phyloP scores from a whole-genome alignment of 768 basidiomycete species.

The Polyporus arcularius region DNA sequence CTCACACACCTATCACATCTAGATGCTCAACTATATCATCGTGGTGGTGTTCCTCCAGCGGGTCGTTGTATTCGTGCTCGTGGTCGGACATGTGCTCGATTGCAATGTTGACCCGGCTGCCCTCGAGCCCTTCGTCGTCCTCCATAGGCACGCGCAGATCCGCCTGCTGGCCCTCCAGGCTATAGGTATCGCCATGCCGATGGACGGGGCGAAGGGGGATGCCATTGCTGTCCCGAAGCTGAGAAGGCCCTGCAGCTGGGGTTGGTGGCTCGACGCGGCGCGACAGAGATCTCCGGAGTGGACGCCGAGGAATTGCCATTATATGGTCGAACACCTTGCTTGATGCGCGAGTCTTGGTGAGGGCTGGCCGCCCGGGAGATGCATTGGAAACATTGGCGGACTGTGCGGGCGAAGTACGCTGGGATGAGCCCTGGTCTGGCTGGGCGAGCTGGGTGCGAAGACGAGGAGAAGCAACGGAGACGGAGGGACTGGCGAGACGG shows the following conservation, averaged over 20 bases:
- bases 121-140: conserved; percentile 41
- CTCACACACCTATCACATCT: conserved; percentile 67
- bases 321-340: conserved; percentile 30
- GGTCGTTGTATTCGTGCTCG: conserved; percentile 12
- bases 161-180: conserved; percentile 42
- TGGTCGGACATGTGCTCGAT: conserved; percentile 10
- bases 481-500: conserved; percentile 18
- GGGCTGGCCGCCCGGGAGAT: conserved; percentile 1
- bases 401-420: not conserved
- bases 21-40: conserved; percentile 84
- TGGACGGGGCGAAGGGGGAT: not conserved
- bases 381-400: conserved; percentile 1
- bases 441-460: not conserved
- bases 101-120: conserved; percentile 44
- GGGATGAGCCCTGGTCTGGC: not conserved
- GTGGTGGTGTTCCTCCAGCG: conserved; percentile 51
- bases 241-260: not conserved
- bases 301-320: conserved; percentile 12
- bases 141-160: conserved; percentile 40
- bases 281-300: conserved; percentile 1
- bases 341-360: conserved; percentile 8
- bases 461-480: conserved; percentile 17
- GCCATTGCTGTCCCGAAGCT: conserved; percentile 2
- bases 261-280: not conserved
- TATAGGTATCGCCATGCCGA: conserved; percentile 27